Evolutionary conservation across 495 filamentous ascomycete species (phyloP), one percentile per base, ranked within the genome.

Genomic region (Thozetella sp.): DNA sequence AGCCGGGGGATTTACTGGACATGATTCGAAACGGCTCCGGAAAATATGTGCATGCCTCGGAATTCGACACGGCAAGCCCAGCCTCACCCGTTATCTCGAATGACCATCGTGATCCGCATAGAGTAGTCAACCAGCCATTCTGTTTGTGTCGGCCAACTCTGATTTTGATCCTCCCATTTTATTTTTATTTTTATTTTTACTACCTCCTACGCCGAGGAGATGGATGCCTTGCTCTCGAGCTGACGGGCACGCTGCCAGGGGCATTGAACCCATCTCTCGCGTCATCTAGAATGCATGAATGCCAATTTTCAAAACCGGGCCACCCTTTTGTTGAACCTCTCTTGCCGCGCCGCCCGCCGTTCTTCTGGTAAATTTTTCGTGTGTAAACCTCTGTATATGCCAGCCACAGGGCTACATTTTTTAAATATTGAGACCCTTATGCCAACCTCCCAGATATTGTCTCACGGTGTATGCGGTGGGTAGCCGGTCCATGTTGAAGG

Each of bases 301-400:
- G 17, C 17, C 55, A 22, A 20, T 22, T 25, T 50, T 57, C 22
- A 22, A 15, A 20, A 23, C 23, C 46, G 1, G 24, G 2, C 27
- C 25, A 15, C 37, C 30, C 19, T 54, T 54, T 59, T 59, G 57
- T 59, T 58, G 57, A 59, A 54, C 51, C 57, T 54, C 9, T 40
- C 22, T 45, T 59, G 53, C 51, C 10, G 37, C 11, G 17, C 22
- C 17, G 50, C 26, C 57, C 58, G 34, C 26, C 27, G 15, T 20
- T 54, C 30, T 51, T 19, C 24, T 54, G 17, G 25, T 54, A 10
- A 11, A 2, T 25, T 52, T 11, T 40, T 22, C 10, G 13, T 46
- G 22, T 45, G 26, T n/a, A 26, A 9, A 48, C 12, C 20, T 15
- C 20, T 48, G 43, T 20, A 4, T 48, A 48, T 48, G 4, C 43